Evolutionary conservation across 1,139 yeast species (phyloP).

Genomic region (Petasospora fabianii): DNA sequence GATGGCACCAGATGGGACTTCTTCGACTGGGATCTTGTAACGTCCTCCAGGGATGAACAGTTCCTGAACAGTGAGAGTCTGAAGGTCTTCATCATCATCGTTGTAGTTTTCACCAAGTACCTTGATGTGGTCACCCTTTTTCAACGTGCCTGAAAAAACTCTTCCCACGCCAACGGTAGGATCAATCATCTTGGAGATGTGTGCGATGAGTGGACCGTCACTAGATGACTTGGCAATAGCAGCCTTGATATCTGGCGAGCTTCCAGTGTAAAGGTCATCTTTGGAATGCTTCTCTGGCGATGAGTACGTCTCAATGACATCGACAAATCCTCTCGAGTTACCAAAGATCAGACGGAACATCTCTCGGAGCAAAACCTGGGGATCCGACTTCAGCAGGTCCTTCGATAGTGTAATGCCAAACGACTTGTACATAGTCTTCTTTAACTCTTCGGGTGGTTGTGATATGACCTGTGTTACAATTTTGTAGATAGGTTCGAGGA

Average conservation of each 20-base stretch:
- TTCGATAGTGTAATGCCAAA: constrained; percentile 44
- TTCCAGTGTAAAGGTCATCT: constrained; percentile 13
- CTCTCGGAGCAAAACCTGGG: constrained; percentile 51
- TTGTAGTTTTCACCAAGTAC: constrained; percentile 56
- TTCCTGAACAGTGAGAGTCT: constrained; percentile 38
- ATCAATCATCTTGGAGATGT: constrained; percentile 59
- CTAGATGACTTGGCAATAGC: constrained; percentile 20
- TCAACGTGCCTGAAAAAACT: constrained; percentile 57
- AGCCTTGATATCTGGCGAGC: constrained; percentile 11
- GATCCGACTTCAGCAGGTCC: constrained; percentile 45
- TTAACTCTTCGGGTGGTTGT: constrained; percentile 42
- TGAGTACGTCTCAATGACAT: constrained; percentile 39
- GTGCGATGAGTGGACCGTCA: constrained; percentile 49
- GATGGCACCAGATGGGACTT: constrained; percentile 60
- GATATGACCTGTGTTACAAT: constrained; percentile 61
- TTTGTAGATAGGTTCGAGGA: constrained; percentile 80
- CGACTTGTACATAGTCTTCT: constrained; percentile 40
- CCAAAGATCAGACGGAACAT: constrained; percentile 57
- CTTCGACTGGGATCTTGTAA: constrained; percentile 54
- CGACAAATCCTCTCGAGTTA: constrained; percentile 50
- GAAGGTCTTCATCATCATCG: constrained; percentile 49
- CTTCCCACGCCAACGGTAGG: constrained; percentile 48
- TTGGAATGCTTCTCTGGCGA: constrained; percentile 37
- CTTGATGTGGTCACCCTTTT: constrained; percentile 43
- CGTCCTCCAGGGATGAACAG: constrained; percentile 70